Conservation (phyloP, 2,329 filamentous ascomycete genomes). For the Fusarium austroafricanum region DNA sequence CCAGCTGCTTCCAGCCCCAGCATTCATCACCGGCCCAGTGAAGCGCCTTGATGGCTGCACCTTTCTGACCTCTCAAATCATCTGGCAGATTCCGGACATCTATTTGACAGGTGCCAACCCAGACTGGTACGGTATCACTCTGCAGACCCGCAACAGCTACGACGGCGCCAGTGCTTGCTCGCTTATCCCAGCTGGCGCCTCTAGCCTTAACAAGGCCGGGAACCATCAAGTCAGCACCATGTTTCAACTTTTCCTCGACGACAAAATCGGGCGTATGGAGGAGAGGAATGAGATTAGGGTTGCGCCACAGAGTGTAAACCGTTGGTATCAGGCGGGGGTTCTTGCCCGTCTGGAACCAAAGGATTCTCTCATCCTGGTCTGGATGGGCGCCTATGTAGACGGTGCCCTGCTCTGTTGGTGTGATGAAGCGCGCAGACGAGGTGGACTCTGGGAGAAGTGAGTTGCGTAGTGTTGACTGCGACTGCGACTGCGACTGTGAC, state of each 20-base stretch:
- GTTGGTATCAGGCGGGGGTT: conserved; percentile 40
- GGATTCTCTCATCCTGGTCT: conserved; percentile 38
- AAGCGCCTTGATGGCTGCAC: conserved; percentile 34
- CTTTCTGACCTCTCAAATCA: conserved; percentile 35
- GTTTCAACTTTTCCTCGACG: conserved; percentile 39
- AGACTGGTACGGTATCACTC: conserved; percentile 38
- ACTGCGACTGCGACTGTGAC: conserved; percentile 27
- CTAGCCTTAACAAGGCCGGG: conserved; percentile 36
- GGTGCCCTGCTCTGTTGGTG: conserved; percentile 31
- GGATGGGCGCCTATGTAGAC: conserved; percentile 37
- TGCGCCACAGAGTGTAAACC: conserved; percentile 41
- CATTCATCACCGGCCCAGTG: conserved; percentile 42
- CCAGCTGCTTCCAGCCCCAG: conserved; percentile 40
- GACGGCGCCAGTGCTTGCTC: conserved; percentile 33
- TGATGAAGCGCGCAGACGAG: conserved; percentile 40
- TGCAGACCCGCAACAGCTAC: conserved; percentile 40
- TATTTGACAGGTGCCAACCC: conserved; percentile 37
- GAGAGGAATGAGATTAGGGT: conserved; percentile 38
- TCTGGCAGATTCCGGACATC: conserved; percentile 27
- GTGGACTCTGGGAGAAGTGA: conserved; percentile 40
- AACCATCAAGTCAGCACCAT: conserved; percentile 41
- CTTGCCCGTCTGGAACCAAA: conserved; percentile 42
- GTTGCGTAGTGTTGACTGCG: conserved; percentile 34
- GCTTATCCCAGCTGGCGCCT: conserved; percentile 27
- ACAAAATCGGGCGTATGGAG: conserved; percentile 41